Evolutionary conservation across 179 eudicot species (phyloP).

Genomic region (Pouteria campechiana): DNA sequence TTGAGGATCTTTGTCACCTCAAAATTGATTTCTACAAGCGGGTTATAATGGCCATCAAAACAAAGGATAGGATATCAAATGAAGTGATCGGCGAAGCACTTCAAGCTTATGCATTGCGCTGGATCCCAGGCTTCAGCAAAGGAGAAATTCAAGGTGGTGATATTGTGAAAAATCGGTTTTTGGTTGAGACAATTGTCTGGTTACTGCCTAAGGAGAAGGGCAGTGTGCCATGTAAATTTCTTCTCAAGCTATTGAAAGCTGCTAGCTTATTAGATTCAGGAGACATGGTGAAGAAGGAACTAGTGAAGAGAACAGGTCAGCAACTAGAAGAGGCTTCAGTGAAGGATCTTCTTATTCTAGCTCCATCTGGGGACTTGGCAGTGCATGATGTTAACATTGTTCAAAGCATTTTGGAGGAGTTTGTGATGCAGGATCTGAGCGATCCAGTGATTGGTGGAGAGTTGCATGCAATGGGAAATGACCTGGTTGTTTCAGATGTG

Average conservation of each 20-base stretch:
- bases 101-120: slow-evolving; percentile 33
- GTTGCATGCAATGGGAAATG: slow-evolving; percentile 21
- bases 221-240: slow-evolving; percentile 46
- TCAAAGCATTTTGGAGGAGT: slow-evolving; percentile 38
- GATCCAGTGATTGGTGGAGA: slow-evolving; percentile 21
- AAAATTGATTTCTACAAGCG: slow-evolving; percentile 50
- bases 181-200: slow-evolving; percentile 42
- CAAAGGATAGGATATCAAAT: slow-evolving; percentile 33
- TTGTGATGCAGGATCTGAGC: slow-evolving; percentile 36
- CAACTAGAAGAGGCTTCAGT: slow-evolving; percentile 62
- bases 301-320: slow-evolving; percentile 37
- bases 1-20: slow-evolving; percentile 62
- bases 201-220: slow-evolving; percentile 43
- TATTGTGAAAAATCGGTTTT: slow-evolving; percentile 17
- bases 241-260: slow-evolving; percentile 41
- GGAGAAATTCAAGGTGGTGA: slow-evolving; percentile 41
- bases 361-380: slow-evolving; percentile 34
- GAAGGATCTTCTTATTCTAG: slow-evolving; percentile 38
- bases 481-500: slow-evolving; percentile 23
- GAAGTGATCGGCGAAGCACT: slow-evolving; percentile 51
- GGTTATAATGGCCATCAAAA: slow-evolving; percentile 35
- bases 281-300: slow-evolving; percentile 27
- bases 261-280: slow-evolving; percentile 38
- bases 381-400: slow-evolving; percentile 41
- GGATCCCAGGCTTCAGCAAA: slow-evolving; percentile 45